These are phyloP conservation scores for Xerocomus nothofagi DNA, from an alignment of 1,284 basidiomycete genomes.

Conservation along the genomic window DNA sequence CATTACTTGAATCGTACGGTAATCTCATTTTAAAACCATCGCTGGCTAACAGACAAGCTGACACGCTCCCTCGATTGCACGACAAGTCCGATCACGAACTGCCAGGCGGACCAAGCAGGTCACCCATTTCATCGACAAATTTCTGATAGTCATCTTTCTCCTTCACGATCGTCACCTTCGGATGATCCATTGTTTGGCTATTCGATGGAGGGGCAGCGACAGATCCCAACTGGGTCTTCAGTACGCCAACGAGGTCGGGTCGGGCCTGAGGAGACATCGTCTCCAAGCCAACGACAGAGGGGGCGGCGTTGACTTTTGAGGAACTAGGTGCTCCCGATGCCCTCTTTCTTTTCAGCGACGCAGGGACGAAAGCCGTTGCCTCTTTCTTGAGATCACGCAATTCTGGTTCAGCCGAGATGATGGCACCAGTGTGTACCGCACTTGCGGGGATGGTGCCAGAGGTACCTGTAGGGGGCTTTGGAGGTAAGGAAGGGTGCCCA, in stretches of 20 bases:
- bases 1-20: slow-evolving; percentile 3
- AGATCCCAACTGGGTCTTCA: slow-evolving; percentile 60
- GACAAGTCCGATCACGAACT: slow-evolving; percentile 11
- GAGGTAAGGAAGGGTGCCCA: slow-evolving; percentile 42
- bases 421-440: slow-evolving; percentile 46
- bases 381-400: slow-evolving; percentile 91
- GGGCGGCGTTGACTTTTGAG: slow-evolving; percentile 63
- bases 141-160: slow-evolving; percentile 71
- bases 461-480: slow-evolving; percentile 37
- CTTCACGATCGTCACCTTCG: slow-evolving; percentile 30
- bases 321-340: slow-evolving; percentile 35
- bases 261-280: slow-evolving; percentile 39
- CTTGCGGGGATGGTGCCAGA: slow-evolving; percentile 48
- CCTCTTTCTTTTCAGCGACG: slow-evolving; percentile 66
- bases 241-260: slow-evolving; percentile 63
- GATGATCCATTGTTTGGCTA: slow-evolving; percentile 28
- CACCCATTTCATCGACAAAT: slow-evolving; percentile 73
- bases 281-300: slow-evolving; percentile 43
- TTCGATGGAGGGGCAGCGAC: slow-evolving; percentile 18
- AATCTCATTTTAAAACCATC: neutral
- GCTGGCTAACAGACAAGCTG: neutral
- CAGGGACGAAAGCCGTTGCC: slow-evolving; percentile 84
- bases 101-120: slow-evolving; percentile 41
- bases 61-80: neutral
- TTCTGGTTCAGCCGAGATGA: slow-evolving; percentile 79